Conservation (phyloP, 352 stramenopile genomes). For the Pythium folliculosum region DNA sequence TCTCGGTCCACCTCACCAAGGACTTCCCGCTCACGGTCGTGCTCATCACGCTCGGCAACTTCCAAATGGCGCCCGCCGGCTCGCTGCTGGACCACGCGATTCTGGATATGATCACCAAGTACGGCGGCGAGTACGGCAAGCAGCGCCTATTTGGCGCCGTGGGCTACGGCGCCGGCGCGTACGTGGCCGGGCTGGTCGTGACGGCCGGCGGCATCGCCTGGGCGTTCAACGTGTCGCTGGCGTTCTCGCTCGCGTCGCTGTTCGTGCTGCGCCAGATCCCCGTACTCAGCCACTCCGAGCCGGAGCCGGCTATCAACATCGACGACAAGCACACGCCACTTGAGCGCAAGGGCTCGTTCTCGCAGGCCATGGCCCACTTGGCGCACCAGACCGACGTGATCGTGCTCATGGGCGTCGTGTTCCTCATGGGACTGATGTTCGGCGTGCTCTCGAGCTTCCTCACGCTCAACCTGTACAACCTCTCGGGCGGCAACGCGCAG, state of each 20-base stretch:
- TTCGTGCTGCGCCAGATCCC: constrained; percentile 68
- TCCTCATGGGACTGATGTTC: constrained; percentile 82
- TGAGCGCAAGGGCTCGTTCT: constrained; percentile 42
- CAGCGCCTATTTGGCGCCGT: constrained; percentile 79
- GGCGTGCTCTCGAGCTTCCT: constrained; percentile 85
- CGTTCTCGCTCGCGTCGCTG: constrained; percentile 53
- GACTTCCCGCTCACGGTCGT: constrained; percentile 55
- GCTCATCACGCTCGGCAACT: constrained; percentile 61
- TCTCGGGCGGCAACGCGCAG: constrained; percentile 64
- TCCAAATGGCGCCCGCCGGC: constrained; percentile 53
- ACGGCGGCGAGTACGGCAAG: constrained; percentile 82
- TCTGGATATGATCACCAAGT: constrained; percentile 60
- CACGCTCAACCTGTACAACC: constrained; percentile 80
- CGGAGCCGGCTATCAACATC: background rate
- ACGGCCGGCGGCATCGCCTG: constrained; percentile 60
- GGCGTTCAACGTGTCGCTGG: constrained; percentile 78
- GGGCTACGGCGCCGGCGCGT: constrained; percentile 65
- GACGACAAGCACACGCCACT: constrained; percentile 15
- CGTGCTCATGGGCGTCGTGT: constrained; percentile 69
- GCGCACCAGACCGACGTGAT: constrained; percentile 56
- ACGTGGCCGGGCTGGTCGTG: constrained; percentile 71
- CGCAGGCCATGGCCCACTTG: constrained; percentile 42
- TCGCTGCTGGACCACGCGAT: constrained; percentile 76
- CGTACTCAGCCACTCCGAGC: constrained; percentile 38
- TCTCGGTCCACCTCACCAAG: constrained; percentile 52